Evolutionary conservation across 1,139 yeast genomes (phyloP).

Genomic region (Entelexis sorbosivorans): DNA sequence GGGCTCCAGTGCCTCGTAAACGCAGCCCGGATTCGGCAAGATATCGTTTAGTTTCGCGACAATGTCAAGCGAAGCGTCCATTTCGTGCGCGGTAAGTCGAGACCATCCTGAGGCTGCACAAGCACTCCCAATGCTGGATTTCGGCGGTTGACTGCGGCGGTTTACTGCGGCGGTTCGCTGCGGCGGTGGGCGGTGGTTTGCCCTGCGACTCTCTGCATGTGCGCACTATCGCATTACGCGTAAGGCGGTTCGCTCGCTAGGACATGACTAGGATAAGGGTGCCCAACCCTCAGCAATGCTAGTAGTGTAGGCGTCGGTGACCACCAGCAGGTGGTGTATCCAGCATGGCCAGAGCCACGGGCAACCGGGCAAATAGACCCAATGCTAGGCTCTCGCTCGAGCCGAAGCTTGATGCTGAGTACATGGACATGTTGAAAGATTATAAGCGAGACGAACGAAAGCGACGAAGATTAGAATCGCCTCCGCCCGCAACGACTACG

Average conservation of each 20-base stretch:
- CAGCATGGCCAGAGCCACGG: neutral
- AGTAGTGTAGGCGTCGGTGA: neutral
- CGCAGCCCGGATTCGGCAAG: slow-evolving; percentile 23
- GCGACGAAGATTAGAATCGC: neutral
- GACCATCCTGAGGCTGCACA: no score
- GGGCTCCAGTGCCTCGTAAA: slow-evolving; percentile 23
- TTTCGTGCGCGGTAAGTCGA: no score
- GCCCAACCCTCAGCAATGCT: neutral
- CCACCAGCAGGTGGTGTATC: neutral
- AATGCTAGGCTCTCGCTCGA: neutral
- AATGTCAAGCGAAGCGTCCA: slow-evolving; percentile 16
- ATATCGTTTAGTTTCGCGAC: slow-evolving; percentile 13
- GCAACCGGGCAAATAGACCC: neutral
- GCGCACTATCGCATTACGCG: neutral
- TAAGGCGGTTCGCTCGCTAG: neutral
- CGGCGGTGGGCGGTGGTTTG: no score
- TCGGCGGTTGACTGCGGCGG: neutral
- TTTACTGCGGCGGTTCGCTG: neutral
- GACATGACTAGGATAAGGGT: neutral
- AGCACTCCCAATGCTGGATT: no score
- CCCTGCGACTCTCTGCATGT: neutral
- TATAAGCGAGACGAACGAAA: slow-evolving; percentile 13
- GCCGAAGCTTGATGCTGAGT: slow-evolving; percentile 16
- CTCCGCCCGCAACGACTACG: neutral
- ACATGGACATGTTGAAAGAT: slow-evolving; percentile 23